Base-by-base conservation (phyloP, 1,139 yeast species). In the Pichia sp. region DNA sequence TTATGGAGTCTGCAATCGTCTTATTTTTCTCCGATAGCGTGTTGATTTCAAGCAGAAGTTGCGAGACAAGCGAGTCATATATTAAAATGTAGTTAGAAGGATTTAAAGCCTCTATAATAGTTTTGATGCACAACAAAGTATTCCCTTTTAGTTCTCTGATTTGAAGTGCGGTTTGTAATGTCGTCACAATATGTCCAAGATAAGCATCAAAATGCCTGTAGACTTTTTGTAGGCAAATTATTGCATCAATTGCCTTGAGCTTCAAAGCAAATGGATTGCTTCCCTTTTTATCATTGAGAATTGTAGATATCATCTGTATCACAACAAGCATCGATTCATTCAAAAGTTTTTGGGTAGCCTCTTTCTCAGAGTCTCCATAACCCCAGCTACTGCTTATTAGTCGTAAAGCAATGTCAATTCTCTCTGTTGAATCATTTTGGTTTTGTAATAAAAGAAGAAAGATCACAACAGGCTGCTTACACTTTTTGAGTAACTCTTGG, bases 161-260 rank as follows among this genome's bases (percentile, higher is more conserved):
- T 31, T 81, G 89, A 25, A 89, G 62, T 0, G 93, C 82, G 0
- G 91, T 78, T 55, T 88, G 96, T 17, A 93, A 64, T 52, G 95
- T 84, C 1, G 95, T 83, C 44, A 88, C 81, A 5, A 93, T 74
- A 56, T 91, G 98, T 0, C 96, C 95, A 28, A 89, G 65, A 0
- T 94, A 91, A 4, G 86, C 74, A 3, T 83, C 76, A 15, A 85
- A 75, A 1, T 81, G 72, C 4, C 69, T 59, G 5, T 79, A 77
- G n/a, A 78, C 69, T 38, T 70, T 68, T 18, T 85, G 76, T 31
- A 89, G 63, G 48, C 81, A 77, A 35, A 79, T 76, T 31, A 91
- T 72, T 0, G 95, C 96, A 40, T 76, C 67, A 8, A 91, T 69
- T 1, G 94, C 83, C 34, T 78, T 72, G 1, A 80, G 64, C 55